Evolutionary conservation across 129 eudicot species (phyloP).

Genomic region (Rutidosis leptorrhynchoides): DNA sequence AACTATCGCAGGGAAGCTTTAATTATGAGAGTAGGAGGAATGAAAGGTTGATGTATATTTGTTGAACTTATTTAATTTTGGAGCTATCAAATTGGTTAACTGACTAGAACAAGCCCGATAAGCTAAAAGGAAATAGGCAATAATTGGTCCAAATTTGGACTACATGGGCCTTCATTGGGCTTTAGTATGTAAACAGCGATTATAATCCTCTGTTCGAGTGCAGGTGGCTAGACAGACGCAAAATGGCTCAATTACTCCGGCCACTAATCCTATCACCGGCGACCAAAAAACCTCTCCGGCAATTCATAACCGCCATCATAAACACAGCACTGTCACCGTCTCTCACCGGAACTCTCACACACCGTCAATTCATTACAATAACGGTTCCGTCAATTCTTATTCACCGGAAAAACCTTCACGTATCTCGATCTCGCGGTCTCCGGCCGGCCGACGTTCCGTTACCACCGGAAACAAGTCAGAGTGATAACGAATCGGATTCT

Average conservation of each 20-base stretch:
- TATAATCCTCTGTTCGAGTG: neutral
- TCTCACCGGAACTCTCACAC: conserved; percentile 18
- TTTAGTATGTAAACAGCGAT: neutral
- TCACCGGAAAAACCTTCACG: conserved; percentile 27
- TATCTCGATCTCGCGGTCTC: conserved; percentile 48
- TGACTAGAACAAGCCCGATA: neutral
- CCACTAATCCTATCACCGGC: conserved; percentile 42
- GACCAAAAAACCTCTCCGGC: conserved; percentile 41
- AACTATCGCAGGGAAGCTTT: too few relatives aligned
- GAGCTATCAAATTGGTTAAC: neutral
- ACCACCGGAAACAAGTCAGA: conserved; percentile 29
- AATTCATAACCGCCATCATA: conserved; percentile 32
- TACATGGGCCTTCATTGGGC: neutral
- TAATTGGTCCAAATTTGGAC: neutral
- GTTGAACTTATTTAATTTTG: neutral
- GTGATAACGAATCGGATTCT: conserved; percentile 35
- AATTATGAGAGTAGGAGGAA: too few relatives aligned
- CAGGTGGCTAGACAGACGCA: neutral
- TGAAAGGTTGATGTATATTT: too few relatives aligned
- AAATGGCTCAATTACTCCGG: conserved; percentile 55
- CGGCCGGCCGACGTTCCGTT: conserved; percentile 43
- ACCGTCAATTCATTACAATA: conserved; percentile 1
- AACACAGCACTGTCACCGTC: conserved; percentile 15
- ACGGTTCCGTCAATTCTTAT: conserved; percentile 16
- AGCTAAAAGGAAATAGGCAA: neutral